Conservation (phyloP, 768 basidiomycete species). For the Hygrophorus pudorinus region DNA sequence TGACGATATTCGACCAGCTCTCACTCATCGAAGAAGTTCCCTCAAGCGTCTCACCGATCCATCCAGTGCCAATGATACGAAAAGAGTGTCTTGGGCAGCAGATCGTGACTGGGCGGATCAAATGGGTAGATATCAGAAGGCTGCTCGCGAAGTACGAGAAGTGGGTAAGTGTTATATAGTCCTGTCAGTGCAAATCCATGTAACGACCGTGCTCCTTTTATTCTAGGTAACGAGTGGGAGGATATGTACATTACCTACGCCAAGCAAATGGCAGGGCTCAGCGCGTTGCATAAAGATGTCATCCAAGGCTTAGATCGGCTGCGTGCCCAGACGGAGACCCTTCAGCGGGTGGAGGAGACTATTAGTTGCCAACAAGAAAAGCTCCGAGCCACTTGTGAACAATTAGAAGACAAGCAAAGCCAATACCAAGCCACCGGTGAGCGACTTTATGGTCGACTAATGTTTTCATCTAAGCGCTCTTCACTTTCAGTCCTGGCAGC, state of each 20-base stretch:
- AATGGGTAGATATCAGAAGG: conserved; percentile 36
- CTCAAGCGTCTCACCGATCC: conserved; percentile 36
- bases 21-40: conserved; percentile 49
- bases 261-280: conserved; percentile 54
- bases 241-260: conserved; percentile 24
- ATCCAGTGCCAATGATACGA: conserved; percentile 44
- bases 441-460: not conserved
- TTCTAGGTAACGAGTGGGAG: too few relatives aligned
- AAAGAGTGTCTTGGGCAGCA: conserved; percentile 72
- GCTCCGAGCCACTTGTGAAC: conserved; percentile 29
- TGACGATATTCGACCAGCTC: conserved; percentile 6
- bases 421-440: conserved; percentile 35
- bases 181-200: conserved; percentile 10
- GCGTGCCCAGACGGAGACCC: conserved; percentile 33
- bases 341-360: conserved; percentile 32
- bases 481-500: conserved; percentile 29
- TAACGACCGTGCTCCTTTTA: too few relatives aligned
- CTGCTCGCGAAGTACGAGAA: conserved; percentile 28
- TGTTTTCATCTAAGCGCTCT: too few relatives aligned
- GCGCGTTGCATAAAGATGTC: conserved; percentile 46
- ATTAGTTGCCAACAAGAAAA: conserved; percentile 29
- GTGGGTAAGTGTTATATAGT: conserved; percentile 20
- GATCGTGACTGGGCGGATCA: conserved; percentile 50
- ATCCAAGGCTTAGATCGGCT: conserved; percentile 31
- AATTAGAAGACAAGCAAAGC: conserved; percentile 32